phyloP scores from a whole-genome alignment of 2,329 filamentous ascomycete genomes.

The Myrmaecium sp. region DNA sequence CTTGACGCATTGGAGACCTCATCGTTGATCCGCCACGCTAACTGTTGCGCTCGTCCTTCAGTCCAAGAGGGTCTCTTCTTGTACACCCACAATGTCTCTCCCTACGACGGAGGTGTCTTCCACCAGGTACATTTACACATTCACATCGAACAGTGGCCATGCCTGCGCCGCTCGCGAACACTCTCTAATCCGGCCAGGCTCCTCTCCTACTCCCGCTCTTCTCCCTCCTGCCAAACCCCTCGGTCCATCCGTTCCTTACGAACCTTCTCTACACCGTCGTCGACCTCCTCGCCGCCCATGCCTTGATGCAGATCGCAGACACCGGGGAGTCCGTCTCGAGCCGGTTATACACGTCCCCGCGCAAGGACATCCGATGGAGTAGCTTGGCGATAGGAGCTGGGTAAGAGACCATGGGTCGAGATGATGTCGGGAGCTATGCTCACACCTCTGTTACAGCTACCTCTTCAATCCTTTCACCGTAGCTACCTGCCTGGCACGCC shows the following conservation, averaged over 20 bases:
- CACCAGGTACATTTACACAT: slow-evolving; percentile 35
- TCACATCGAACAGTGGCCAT: not conserved
- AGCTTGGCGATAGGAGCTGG: slow-evolving; percentile 61
- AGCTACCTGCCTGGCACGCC: slow-evolving; percentile 74
- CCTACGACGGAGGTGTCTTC: slow-evolving; percentile 83
- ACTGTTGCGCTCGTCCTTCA: slow-evolving; percentile 19
- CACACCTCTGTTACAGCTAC: slow-evolving; percentile 40
- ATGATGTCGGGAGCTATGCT: slow-evolving; percentile 5
- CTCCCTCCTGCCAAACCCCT: slow-evolving; percentile 61
- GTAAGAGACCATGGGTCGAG: slow-evolving; percentile 26
- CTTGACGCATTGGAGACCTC: not conserved
- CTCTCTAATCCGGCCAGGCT: slow-evolving; percentile 36
- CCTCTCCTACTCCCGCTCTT: slow-evolving; percentile 84
- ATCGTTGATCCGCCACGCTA: not conserved
- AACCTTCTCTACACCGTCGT: slow-evolving; percentile 64
- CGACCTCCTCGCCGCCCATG: slow-evolving; percentile 68
- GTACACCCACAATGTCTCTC: slow-evolving; percentile 89
- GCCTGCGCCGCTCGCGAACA: not conserved
- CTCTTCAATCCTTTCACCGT: slow-evolving; percentile 93
- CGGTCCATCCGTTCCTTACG: slow-evolving; percentile 52
- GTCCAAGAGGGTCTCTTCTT: slow-evolving; percentile 94
- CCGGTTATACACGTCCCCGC: slow-evolving; percentile 59
- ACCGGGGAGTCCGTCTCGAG: slow-evolving; percentile 65
- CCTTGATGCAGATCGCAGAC: slow-evolving; percentile 61
- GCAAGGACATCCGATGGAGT: slow-evolving; percentile 58